Evolutionary conservation across 1,284 basidiomycete species (phyloP).

Genomic region (Puccinia horiana): DNA sequence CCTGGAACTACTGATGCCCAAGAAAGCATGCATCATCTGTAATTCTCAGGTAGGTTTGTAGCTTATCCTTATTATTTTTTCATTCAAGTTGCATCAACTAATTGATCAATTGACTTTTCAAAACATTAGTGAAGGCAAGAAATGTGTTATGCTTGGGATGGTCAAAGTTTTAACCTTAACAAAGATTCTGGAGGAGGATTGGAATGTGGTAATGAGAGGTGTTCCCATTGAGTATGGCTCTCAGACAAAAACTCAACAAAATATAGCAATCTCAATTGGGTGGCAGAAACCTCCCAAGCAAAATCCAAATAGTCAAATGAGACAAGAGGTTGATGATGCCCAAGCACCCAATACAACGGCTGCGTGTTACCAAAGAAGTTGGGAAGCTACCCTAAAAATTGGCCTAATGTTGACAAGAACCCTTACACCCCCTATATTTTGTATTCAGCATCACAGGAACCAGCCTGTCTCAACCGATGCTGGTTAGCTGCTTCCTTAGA

Average conservation of each 20-base stretch:
- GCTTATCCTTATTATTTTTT: neutral
- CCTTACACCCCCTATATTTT: neutral
- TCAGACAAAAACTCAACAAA: neutral
- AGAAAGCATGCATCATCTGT: too few relatives aligned
- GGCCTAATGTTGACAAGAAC: neutral
- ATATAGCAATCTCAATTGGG: neutral
- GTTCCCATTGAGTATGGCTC: neutral
- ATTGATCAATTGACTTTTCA: too few relatives aligned
- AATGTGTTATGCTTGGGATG: neutral
- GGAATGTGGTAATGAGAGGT: neutral
- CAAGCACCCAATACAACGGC: neutral
- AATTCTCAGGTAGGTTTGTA: conserved; percentile 11
- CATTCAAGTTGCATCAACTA: too few relatives aligned
- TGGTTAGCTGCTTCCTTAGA: neutral
- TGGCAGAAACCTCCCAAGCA: neutral
- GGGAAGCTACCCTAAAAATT: neutral
- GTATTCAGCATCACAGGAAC: neutral
- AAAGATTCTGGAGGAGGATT: neutral
- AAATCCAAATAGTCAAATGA: too few relatives aligned
- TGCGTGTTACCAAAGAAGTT: too few relatives aligned
- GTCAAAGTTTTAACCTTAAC: neutral
- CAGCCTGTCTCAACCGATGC: neutral
- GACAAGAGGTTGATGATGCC: neutral
- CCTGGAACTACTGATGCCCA: conserved; percentile 14
- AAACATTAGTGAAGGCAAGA: neutral